A percentile compares a stretch with the other conserved stretches of the same genome.
phyloP scores from a whole-genome alignment of 257 asterid genomes.

The Solanum commersonii region DNA sequence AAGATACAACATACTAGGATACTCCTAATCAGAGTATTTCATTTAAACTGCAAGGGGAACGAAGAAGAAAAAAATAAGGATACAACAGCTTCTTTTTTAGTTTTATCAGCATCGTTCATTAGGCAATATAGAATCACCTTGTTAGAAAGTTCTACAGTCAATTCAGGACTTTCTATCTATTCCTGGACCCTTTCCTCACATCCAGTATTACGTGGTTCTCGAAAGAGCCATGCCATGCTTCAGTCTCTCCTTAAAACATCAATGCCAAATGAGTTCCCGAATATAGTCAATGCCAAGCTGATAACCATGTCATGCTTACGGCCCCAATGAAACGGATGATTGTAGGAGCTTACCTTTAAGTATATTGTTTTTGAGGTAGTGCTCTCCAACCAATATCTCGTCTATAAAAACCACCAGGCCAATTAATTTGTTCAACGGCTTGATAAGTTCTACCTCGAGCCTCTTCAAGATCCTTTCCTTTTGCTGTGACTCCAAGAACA shows the following conservation, averaged over 20 bases:
- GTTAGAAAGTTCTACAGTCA: background rate
- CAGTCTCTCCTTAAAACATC: background rate
- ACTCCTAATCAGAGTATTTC: background rate
- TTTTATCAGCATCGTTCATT: background rate
- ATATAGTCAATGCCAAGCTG: background rate
- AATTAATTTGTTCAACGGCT: constrained; percentile 55
- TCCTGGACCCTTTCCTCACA: background rate
- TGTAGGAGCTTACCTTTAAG: background rate
- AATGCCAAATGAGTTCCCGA: background rate
- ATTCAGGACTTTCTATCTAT: background rate
- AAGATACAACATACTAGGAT: background rate
- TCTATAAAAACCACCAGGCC: constrained; percentile 73
- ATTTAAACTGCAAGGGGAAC: background rate
- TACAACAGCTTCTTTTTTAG: background rate
- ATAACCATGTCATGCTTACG: background rate
- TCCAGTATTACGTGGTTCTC: background rate
- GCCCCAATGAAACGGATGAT: background rate
- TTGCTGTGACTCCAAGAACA: constrained; percentile 85
- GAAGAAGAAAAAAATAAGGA: background rate
- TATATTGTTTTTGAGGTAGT: constrained; percentile 25
- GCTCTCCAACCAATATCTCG: constrained; percentile 95
- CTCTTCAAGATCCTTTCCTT: constrained; percentile 67
- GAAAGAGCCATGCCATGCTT: background rate
- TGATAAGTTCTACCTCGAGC: constrained; percentile 74
- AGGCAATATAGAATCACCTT: background rate